Conservation (phyloP, 73 alveolate species). For the Tetrahymena malaccensis region DNA sequence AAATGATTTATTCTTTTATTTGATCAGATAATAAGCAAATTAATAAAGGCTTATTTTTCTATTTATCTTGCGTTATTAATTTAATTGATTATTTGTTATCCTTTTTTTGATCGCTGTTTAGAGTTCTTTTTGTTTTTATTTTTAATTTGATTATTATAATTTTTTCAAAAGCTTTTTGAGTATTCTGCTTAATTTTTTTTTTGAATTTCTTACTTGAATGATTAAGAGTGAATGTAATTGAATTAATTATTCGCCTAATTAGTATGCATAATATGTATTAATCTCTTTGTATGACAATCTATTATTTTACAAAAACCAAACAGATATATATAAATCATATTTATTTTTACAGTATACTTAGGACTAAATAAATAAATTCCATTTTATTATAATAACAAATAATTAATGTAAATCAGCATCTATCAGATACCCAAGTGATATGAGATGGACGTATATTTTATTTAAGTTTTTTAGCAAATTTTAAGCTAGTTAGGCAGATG, state of each 20-base stretch:
- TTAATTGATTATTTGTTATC: not conserved
- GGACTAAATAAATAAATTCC: not conserved
- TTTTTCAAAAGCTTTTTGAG: not conserved
- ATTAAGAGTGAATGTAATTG: not conserved
- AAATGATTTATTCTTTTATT: not conserved
- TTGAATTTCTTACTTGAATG: not conserved
- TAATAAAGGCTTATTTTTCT: not conserved
- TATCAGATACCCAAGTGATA: not conserved
- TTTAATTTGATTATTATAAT: not conserved
- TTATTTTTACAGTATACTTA: not conserved
- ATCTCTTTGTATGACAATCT: not conserved
- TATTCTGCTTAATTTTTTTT: not conserved
- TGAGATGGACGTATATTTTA: not conserved
- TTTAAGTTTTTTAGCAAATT: too few relatives aligned
- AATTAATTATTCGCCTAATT: not conserved
- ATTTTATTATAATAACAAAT: too few relatives aligned
- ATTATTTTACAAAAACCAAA: not conserved
- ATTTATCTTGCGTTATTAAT: not conserved
- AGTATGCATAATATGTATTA: not conserved
- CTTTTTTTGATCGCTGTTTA: not conserved
- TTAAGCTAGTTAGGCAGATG: not conserved
- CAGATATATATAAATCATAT: not conserved
- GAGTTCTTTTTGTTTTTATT: not conserved
- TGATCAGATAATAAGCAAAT: not conserved
- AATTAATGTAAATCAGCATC: not conserved